These are phyloP conservation scores for Cryphonectria radicalis DNA, from an alignment of 2,329 filamentous ascomycete species.

Conservation along the genomic window DNA sequence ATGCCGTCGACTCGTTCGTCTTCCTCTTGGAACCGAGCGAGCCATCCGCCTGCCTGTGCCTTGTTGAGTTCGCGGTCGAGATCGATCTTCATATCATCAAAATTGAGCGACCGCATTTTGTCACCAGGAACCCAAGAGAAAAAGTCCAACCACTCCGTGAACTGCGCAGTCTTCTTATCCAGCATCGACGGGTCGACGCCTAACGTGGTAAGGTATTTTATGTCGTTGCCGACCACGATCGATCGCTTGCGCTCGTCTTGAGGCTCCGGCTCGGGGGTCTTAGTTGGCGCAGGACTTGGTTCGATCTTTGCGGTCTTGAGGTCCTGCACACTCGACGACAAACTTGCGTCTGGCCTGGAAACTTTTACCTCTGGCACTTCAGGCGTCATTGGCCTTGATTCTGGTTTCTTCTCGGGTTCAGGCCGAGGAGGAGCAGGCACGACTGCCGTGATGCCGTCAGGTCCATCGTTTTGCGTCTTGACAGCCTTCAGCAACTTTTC, in stretches of 20 bases:
- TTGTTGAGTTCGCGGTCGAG: conserved; percentile 87
- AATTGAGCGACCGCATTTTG: conserved; percentile 72
- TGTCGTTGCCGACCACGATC: conserved; percentile 72
- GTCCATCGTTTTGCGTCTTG: conserved; percentile 66
- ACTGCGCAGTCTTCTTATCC: conserved; percentile 76
- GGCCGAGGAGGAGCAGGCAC: conserved; percentile 74
- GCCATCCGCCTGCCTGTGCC: conserved; percentile 90
- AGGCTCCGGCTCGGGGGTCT: conserved; percentile 33
- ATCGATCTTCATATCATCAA: conserved; percentile 81
- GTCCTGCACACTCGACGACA: conserved; percentile 16
- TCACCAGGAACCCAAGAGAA: conserved; percentile 85
- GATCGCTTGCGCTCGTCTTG: conserved; percentile 62
- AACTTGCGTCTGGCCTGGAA: conserved; percentile 46
- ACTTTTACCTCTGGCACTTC: conserved; percentile 62
- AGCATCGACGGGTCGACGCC: conserved; percentile 79
- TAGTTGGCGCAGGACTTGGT: conserved; percentile 41
- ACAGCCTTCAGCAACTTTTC: conserved; percentile 64
- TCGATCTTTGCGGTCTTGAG: conserved; percentile 11
- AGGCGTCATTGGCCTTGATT: conserved; percentile 37
- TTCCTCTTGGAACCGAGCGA: conserved; percentile 81
- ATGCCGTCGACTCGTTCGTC: conserved; percentile 89
- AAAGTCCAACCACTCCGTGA: conserved; percentile 81
- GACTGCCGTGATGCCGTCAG: conserved; percentile 88
- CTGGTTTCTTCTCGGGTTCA: conserved; percentile 42
- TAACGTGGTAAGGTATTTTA: conserved; percentile 76